Evolutionary conservation across 2,329 filamentous ascomycete species (phyloP).

Genomic region (Colletotrichum melonis): DNA sequence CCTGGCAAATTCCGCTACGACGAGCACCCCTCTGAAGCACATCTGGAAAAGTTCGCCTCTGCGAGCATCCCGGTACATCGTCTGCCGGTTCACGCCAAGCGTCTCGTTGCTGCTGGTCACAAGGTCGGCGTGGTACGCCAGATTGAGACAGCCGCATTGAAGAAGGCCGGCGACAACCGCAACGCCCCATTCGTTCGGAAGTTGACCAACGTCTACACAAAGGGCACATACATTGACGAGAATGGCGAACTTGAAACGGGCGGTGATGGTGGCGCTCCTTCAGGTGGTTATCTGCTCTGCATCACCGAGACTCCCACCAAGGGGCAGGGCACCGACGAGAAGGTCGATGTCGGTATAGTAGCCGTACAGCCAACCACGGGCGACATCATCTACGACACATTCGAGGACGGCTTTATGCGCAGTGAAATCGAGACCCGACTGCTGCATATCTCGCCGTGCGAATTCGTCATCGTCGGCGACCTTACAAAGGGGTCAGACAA

Average conservation of each 20-base stretch:
- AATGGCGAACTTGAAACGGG: slow-evolving; percentile 78
- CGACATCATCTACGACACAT: slow-evolving; percentile 94
- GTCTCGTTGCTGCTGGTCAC: slow-evolving; percentile 89
- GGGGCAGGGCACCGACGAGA: slow-evolving; percentile 87
- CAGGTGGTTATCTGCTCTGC: slow-evolving; percentile 91
- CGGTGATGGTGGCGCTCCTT: slow-evolving; percentile 61
- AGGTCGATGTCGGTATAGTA: slow-evolving; percentile 89
- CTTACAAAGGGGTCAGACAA: slow-evolving; percentile 93
- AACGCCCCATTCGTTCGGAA: slow-evolving; percentile 93
- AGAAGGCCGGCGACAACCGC: slow-evolving; percentile 93
- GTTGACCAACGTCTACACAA: slow-evolving; percentile 96
- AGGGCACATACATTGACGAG: slow-evolving; percentile 97
- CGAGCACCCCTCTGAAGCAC: slow-evolving; percentile 92
- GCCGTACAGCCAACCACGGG: slow-evolving; percentile 96
- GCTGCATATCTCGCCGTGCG: slow-evolving; percentile 93
- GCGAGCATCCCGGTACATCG: slow-evolving; percentile 95
- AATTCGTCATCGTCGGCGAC: slow-evolving; percentile 92
- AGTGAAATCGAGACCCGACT: slow-evolving; percentile 96
- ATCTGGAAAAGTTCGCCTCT: slow-evolving; percentile 91
- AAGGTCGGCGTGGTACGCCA: slow-evolving; percentile 97
- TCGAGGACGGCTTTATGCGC: slow-evolving; percentile 97
- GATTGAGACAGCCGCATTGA: slow-evolving; percentile 93
- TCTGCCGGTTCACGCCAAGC: slow-evolving; percentile 92
- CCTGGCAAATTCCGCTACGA: slow-evolving; percentile 95
- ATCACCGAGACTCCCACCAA: slow-evolving; percentile 88